Conservation (phyloP, 345 rosid species). For the Acer yangbiense region DNA sequence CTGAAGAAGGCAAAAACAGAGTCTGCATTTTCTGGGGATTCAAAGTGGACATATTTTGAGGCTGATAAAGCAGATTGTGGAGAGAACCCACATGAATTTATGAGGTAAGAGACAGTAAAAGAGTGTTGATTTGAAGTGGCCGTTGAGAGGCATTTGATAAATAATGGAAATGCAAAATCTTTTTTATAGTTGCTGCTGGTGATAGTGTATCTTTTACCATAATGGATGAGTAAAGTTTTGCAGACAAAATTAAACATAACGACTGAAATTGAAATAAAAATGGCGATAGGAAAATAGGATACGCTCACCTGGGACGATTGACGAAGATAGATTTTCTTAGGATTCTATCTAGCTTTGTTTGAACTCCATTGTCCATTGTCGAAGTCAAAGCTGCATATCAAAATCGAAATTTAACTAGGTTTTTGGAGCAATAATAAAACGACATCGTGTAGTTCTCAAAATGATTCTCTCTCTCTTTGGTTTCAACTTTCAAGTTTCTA, state of each 20-base stretch:
- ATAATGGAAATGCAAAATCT: neutral
- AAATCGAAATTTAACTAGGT: no score
- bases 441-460: no score
- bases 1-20: constrained; percentile 20
- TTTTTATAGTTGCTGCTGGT: neutral
- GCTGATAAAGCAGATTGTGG: constrained; percentile 17
- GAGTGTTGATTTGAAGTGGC: neutral
- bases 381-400: no score
- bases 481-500: no score
- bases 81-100: constrained; percentile 24
- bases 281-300: no score
- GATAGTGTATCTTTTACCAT: no score
- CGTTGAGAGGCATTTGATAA: neutral
- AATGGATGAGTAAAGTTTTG: neutral
- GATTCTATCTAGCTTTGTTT: no score
- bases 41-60: constrained; percentile 2
- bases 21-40: constrained; percentile 11
- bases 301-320: no score
- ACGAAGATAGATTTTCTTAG: no score
- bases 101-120: constrained; percentile 23
- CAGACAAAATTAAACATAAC: constrained; percentile 1
- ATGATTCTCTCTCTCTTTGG: no score
- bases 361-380: no score
- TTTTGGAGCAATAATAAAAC: no score
- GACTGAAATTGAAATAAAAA: neutral